phyloP scores from a whole-genome alignment of 2,329 filamentous ascomycete species.

The Pestalotiopsis sp. region DNA sequence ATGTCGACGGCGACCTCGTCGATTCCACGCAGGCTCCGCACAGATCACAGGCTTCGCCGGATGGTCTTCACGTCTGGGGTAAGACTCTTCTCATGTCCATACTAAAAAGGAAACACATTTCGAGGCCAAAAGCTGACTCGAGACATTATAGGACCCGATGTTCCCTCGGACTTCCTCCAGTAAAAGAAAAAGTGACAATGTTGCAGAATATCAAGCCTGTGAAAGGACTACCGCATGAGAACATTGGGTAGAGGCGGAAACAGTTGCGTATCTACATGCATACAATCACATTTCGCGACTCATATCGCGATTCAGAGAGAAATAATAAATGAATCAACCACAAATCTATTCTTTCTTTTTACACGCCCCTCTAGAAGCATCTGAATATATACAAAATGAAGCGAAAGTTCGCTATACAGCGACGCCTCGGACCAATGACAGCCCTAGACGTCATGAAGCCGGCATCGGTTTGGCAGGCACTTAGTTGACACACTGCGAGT shows the following conservation, averaged over 20 bases:
- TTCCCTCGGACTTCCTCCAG: constrained; percentile 28
- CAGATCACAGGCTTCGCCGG: constrained; percentile 40
- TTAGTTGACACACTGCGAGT: constrained; percentile 16
- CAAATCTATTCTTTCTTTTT: neutral
- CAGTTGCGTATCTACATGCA: neutral
- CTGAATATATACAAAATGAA: constrained; percentile 13
- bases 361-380: neutral
- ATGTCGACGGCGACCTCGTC: constrained; percentile 71
- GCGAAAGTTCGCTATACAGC: constrained; percentile 10
- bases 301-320: neutral
- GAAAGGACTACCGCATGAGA: neutral
- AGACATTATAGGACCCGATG: constrained; percentile 18
- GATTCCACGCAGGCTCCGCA: constrained; percentile 55
- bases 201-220: neutral
- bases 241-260: neutral
- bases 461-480: neutral
- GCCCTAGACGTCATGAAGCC: neutral
- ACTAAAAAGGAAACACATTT: constrained; percentile 17
- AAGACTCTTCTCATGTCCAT: constrained; percentile 17
- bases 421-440: neutral
- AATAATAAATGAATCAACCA: neutral
- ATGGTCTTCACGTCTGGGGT: constrained; percentile 51
- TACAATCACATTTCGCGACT: neutral
- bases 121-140: neutral
- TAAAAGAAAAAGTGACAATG: neutral